Percentiles rank a stretch among this genome's conserved stretches.
phyloP scores from a whole-genome alignment of 345 rosid species.

The Litchi chinensis region DNA sequence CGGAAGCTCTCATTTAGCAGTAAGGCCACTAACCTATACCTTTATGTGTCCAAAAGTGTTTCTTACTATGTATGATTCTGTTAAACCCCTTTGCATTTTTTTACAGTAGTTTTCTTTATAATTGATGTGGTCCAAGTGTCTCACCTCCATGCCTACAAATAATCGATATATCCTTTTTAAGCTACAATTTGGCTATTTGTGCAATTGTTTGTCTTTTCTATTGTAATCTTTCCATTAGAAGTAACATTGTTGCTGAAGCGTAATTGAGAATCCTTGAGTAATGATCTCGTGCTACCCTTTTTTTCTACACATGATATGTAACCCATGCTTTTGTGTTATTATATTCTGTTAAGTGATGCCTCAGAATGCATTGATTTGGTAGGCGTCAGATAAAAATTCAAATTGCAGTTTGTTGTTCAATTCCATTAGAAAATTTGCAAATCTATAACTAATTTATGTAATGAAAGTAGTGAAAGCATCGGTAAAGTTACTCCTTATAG shows the following conservation, averaged over 20 bases:
- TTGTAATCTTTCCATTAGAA: background rate
- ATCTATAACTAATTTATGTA: background rate
- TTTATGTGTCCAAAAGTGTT: background rate
- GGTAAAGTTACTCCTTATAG: background rate
- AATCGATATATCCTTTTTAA: background rate
- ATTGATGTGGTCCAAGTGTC: background rate
- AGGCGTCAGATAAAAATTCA: background rate
- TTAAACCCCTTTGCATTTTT: background rate
- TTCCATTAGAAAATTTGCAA: background rate
- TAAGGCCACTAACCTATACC: constrained; percentile 41
- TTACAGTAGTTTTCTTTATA: background rate
- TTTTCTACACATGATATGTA: background rate
- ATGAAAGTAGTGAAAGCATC: background rate
- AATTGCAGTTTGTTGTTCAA: background rate
- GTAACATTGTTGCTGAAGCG: background rate
- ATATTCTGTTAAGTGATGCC: background rate
- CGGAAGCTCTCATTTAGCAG: constrained; percentile 60
- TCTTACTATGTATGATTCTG: background rate
- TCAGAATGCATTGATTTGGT: background rate
- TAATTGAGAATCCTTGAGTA: background rate
- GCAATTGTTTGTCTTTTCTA: background rate
- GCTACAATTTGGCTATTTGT: background rate
- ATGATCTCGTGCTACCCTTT: background rate
- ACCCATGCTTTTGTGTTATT: background rate
- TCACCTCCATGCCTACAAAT: background rate